Conservation (phyloP, 352 stramenopile genomes). For the Phytophthora rubi region DNA sequence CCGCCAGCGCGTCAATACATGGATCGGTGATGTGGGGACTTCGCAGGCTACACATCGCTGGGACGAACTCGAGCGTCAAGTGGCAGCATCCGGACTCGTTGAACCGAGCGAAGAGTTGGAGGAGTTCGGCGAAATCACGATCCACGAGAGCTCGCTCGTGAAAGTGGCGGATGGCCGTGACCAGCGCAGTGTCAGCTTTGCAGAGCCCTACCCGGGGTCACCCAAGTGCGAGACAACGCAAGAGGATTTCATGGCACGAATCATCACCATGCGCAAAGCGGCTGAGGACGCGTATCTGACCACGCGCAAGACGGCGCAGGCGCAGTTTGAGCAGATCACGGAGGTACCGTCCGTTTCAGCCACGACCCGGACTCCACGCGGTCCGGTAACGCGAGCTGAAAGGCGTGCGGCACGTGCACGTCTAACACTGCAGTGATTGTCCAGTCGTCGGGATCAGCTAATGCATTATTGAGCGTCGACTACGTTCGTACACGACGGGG, state of each 20-base stretch:
- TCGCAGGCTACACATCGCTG: conserved; percentile 18
- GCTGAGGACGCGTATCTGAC: conserved; percentile 64
- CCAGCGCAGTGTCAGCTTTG: conserved; percentile 23
- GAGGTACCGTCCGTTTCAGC: conserved; percentile 24
- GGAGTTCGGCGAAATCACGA: conserved; percentile 24
- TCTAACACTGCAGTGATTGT: conserved; percentile 14
- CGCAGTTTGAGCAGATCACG: conserved; percentile 24
- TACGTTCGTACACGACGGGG: not conserved
- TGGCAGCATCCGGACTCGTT: conserved; percentile 4
- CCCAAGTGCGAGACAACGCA: conserved; percentile 8
- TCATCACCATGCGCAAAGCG: conserved; percentile 60
- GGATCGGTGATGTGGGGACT: conserved; percentile 16
- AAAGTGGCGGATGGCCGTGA: conserved; percentile 15
- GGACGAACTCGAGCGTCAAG: conserved; percentile 22
- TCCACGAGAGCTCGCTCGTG: conserved; percentile 16
- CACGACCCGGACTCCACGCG: conserved; percentile 3
- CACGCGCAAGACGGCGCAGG: conserved; percentile 26
- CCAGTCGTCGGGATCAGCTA: not conserved
- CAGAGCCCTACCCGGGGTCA: conserved; percentile 6
- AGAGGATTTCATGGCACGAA: conserved; percentile 47
- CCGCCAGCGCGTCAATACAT: conserved; percentile 27
- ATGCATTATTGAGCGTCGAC: not conserved
- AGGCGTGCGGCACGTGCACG: conserved; percentile 11
- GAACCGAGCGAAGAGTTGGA: conserved; percentile 23
- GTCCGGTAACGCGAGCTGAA: conserved; percentile 18